Base-by-base conservation (phyloP, 495 filamentous ascomycete genomes). In the Neurospora sp. region DNA sequence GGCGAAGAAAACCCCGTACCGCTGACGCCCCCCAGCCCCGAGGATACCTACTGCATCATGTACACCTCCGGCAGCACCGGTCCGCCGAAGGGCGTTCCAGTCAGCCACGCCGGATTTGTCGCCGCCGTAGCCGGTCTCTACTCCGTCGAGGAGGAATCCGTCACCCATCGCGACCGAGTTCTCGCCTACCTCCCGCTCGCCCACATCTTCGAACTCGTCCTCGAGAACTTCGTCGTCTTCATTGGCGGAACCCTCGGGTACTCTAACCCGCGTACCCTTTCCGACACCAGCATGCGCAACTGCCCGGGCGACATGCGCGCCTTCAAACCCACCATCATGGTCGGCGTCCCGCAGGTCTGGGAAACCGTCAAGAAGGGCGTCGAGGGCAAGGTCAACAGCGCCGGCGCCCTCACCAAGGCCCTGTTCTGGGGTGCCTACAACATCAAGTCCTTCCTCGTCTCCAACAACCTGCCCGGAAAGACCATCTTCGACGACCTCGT, bases 61-160 rank as follows among this genome's bases (percentile, higher is more conserved):
- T 98, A 98, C 83, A 98, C 94, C 16, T 96, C 92, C 8, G 94
- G 94, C 23, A 97, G 94, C 16, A 97, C 94, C 0, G 94, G 94
- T 3, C 86, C 90, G 39, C 94, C 94, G 6, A 98, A 98, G 82
- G 94, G 94, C 72, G 94, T 97, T 5, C 87, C 92, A 23, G 84
- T 97, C 73, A 90, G 90, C 3, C 94, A 98, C 78, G 85, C 84
- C 72, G 91, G 89, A 71, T 90, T 94, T 20, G 88, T 97, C 5
- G 88, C 92, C 0, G 92, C 90, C 41, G 80, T 86, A 14, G 81
- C 84, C 1, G 85, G 85, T 16, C 77, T 87, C 20, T 79, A 82
- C 73, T 75, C 78, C 39, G 78, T 82, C 39, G 75, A 85, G 71
- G 81, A 81, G 37, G 83, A 86, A 42, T 80, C 83, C 10, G 86